Percentiles rank a stretch among this genome's conserved stretches.
These are phyloP conservation scores for Allium cepa DNA, from an alignment of 106 monocot species.

Conservation along the genomic window DNA sequence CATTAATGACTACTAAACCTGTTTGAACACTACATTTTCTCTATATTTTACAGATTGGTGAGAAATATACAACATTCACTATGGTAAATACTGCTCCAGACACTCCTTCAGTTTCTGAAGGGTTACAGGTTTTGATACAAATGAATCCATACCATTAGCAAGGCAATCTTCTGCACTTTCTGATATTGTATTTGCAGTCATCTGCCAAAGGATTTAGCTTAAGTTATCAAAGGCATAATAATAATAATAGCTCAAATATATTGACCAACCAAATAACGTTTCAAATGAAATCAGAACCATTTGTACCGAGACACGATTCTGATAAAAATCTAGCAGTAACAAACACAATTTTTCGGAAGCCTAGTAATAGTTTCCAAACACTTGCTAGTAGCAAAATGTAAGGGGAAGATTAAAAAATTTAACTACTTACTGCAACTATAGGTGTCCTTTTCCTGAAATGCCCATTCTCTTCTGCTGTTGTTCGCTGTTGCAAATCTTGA, in stretches of 20 bases:
- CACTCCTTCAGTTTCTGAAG: conserved; percentile 56
- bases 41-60: conserved; percentile 35
- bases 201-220: conserved; percentile 18
- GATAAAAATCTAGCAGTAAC: too few species aligned
- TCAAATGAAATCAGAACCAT: too few species aligned
- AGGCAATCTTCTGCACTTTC: conserved; percentile 72
- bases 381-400: too few species aligned
- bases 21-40: conserved; percentile 6
- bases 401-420: too few species aligned
- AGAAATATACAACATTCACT: conserved; percentile 25
- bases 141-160: conserved; percentile 72
- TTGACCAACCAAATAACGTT: too few species aligned
- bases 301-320: too few species aligned
- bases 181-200: conserved; percentile 66
- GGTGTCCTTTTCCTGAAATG: conserved; percentile 30
- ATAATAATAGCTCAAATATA: too few species aligned
- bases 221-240: too few species aligned
- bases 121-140: conserved; percentile 70
- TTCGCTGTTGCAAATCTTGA: too few species aligned
- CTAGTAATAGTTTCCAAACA: too few species aligned
- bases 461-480: conserved; percentile 8
- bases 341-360: too few species aligned
- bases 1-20: conserved; percentile 16
- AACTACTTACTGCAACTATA: conserved; percentile 53
- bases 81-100: conserved; percentile 38